Evolutionary conservation across 176 grass and related monocot genomes (phyloP), one percentile per base, ranked within the genome.

Genomic region (Zoysia pacifica): DNA sequence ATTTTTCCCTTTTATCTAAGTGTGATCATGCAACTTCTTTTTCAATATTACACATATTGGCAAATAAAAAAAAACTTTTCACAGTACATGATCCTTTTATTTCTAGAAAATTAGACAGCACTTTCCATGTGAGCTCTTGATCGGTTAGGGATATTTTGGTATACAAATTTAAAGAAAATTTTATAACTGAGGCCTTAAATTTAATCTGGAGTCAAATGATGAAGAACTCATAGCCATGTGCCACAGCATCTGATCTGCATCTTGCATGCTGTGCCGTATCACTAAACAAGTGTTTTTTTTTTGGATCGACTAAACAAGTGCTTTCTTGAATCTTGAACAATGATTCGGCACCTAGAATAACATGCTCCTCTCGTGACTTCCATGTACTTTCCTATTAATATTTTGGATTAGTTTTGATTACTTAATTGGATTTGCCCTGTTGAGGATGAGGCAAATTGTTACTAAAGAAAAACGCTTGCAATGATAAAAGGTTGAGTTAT

Each of bases 171-270:
- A 51, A 37, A 46, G 7, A 77, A 77, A 70, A 52, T 12, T 62
- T 84, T 36, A 14, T 62, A 62, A 74, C 46, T 20, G 69, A 42
- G 16, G 47, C 53, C 41, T 89, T 75, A 58, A 84, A 48, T 80
- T 42, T 81, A 76, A 63, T 44, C 18, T 58, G 65, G 82, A 71
- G 87, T 89, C 87, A 81, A 85, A 85, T 89, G 42, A 36, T 35
- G 48, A 70, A 41, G 63, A 80, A 20, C 48, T 64, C 43, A 8
- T 76, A 65, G 42, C 82, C 87, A 89, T 84, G 87, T 89, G 82
- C 81, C 35, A 3, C 28, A 28, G 82, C 87, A 89, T 89, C 82
- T 84, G 77, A 89, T 89, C 71, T n/a, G 71, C 71, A 81, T 81
- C 87, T 85, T 13, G 70, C 63, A 64, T 28, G 53, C 28, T 48